phyloP scores from a whole-genome alignment of 176 grass and related monocot genomes.

The Miscanthus lutarioriparius region DNA sequence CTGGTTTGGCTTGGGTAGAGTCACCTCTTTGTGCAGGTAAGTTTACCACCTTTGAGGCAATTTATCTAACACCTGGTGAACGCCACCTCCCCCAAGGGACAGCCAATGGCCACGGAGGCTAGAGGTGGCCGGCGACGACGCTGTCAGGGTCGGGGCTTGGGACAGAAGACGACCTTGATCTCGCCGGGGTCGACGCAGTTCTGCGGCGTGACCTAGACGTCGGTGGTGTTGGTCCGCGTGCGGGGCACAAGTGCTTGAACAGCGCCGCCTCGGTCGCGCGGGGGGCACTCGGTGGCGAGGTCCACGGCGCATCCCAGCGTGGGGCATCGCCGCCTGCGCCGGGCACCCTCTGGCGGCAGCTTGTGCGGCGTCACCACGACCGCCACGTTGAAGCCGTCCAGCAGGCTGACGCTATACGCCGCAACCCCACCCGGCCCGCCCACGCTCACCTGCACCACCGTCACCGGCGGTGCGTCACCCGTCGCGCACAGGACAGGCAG shows the following conservation, averaged over 20 bases:
- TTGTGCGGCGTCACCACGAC: slow-evolving; percentile 40
- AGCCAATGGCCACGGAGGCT: too few relatives aligned
- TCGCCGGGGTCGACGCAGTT: slow-evolving; percentile 33
- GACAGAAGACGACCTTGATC: slow-evolving; percentile 57
- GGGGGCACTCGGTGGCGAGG: slow-evolving; percentile 27
- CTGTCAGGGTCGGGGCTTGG: background rate
- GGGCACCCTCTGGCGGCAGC: background rate
- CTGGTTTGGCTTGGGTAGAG: too few relatives aligned
- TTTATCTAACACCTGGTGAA: too few relatives aligned
- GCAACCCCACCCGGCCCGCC: background rate
- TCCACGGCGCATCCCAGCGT: slow-evolving; percentile 43
- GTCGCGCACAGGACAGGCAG: slow-evolving; percentile 1
- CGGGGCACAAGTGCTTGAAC: background rate
- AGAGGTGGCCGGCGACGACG: background rate
- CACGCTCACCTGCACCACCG: slow-evolving; percentile 48
- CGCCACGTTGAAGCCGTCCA: slow-evolving; percentile 64
- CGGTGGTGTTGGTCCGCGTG: slow-evolving; percentile 42
- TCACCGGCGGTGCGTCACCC: slow-evolving; percentile 35
- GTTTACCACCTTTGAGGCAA: too few relatives aligned
- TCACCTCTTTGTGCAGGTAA: too few relatives aligned
- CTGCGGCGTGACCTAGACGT: slow-evolving; percentile 45
- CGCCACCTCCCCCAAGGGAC: too few relatives aligned
- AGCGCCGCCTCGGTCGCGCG: background rate
- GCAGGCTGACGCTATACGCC: slow-evolving; percentile 50
- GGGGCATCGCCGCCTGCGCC: slow-evolving; percentile 25